Conservation (phyloP, 2,329 filamentous ascomycete genomes). For the Fusarium humuli region DNA sequence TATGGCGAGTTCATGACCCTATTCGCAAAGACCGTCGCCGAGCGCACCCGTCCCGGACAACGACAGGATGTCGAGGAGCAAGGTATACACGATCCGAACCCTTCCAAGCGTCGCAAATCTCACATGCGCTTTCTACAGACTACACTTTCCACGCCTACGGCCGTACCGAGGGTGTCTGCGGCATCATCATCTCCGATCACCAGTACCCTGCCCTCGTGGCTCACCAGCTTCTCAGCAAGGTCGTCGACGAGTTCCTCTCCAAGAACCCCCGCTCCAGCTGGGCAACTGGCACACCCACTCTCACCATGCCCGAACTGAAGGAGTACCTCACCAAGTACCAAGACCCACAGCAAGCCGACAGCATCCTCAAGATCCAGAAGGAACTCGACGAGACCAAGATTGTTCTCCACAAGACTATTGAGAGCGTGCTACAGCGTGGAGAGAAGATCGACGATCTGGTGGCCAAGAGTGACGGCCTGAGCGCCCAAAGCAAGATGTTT, state of each 20-base stretch:
- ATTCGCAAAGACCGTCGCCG: constrained; percentile 88
- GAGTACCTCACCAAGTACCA: constrained; percentile 82
- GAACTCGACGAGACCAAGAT: constrained; percentile 98
- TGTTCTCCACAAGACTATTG: constrained; percentile 95
- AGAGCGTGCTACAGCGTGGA: constrained; percentile 85
- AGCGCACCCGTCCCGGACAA: constrained; percentile 83
- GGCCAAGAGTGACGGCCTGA: constrained; percentile 90
- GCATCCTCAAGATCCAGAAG: constrained; percentile 94
- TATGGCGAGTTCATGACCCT: constrained; percentile 80
- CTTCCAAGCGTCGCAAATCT: constrained; percentile 17
- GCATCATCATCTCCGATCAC: constrained; percentile 81
- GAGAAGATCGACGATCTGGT: constrained; percentile 98
- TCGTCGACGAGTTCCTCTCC: constrained; percentile 86
- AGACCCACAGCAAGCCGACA: constrained; percentile 89
- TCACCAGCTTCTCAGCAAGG: constrained; percentile 86
- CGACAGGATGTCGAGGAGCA: constrained; percentile 88
- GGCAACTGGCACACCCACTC: constrained; percentile 63
- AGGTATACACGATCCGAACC: constrained; percentile 57
- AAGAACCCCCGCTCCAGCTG: constrained; percentile 79
- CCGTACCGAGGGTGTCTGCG: constrained; percentile 78
- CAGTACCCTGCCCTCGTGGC: constrained; percentile 83
- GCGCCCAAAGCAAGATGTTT: constrained; percentile 96
- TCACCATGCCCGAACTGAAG: constrained; percentile 79
- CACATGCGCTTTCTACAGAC: constrained; percentile 53
- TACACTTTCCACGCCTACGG: constrained; percentile 84